Conservation (phyloP, 495 filamentous ascomycete species). For the Aspergillus homomorphus region DNA sequence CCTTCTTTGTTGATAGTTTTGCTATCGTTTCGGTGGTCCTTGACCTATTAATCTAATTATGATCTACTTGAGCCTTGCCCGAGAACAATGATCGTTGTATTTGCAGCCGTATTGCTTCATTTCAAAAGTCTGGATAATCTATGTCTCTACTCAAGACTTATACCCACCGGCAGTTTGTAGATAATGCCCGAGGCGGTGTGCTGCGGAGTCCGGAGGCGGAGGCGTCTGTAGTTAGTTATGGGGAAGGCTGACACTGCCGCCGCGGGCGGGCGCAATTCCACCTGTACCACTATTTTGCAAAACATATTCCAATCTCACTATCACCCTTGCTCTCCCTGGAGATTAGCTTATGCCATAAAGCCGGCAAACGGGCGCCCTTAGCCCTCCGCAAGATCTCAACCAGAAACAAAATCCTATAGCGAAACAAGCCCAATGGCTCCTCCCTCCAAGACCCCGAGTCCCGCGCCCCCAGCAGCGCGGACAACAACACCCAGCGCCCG, state of each 20-base stretch:
- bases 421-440: constrained; percentile 16
- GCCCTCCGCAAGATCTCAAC: constrained; percentile 9
- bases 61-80: neutral
- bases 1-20: constrained; percentile 1
- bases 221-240: neutral
- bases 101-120: neutral
- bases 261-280: too few relatives aligned
- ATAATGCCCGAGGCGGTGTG: constrained; percentile 3
- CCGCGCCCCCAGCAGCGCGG: constrained; percentile 14
- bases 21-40: neutral
- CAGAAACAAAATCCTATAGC: neutral
- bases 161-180: neutral
- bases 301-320: too few relatives aligned
- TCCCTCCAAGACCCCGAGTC: constrained; percentile 17
- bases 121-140: neutral
- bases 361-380: neutral
- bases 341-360: constrained; percentile 10
- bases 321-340: too few relatives aligned
- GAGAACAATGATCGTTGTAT: neutral
- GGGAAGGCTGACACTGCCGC: neutral
- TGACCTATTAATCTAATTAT: neutral
- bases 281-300: neutral
- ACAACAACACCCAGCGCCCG: constrained; percentile 38
- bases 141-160: neutral
- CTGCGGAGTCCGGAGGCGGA: neutral